Percentiles rank a stretch among this genome's conserved stretches.
phyloP scores from a whole-genome alignment of 140 eudicot species.

The Cichorium intybus region DNA sequence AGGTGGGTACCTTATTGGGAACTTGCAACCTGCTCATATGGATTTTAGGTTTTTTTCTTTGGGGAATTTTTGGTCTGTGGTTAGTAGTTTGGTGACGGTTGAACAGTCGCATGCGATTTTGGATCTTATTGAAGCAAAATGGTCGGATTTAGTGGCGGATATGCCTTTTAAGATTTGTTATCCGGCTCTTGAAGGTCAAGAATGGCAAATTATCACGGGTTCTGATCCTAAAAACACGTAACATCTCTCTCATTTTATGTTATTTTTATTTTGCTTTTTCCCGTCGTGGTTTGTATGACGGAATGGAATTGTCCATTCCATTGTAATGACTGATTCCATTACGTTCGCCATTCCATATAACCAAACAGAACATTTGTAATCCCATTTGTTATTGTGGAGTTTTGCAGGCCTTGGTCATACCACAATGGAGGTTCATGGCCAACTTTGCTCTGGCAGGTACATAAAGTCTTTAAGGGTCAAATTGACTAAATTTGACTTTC shows the following conservation, averaged over 20 bases:
- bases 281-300: too few species aligned
- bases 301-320: too few species aligned
- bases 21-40: slow-evolving; percentile 84
- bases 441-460: slow-evolving; percentile 89
- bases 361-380: too few species aligned
- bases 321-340: too few species aligned
- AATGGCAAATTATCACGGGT: slow-evolving; percentile 78
- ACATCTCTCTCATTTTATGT: slow-evolving; percentile 10
- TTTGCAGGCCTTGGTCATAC: slow-evolving; percentile 83
- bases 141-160: slow-evolving; percentile 65
- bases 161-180: slow-evolving; percentile 86
- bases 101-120: slow-evolving; percentile 57
- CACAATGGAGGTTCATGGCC: slow-evolving; percentile 96
- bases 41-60: slow-evolving; percentile 71
- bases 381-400: not conserved
- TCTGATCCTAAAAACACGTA: slow-evolving; percentile 86
- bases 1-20: slow-evolving; percentile 79
- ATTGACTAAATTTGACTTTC: not conserved
- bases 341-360: too few species aligned
- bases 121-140: slow-evolving; percentile 74
- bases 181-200: slow-evolving; percentile 72
- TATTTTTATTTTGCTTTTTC: too few species aligned
- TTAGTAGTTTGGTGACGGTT: slow-evolving; percentile 39
- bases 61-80: slow-evolving; percentile 72
- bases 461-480: not conserved